These are phyloP conservation scores for Aspergillus sp. DNA, from an alignment of 2,329 filamentous ascomycete species.

Conservation along the genomic window DNA sequence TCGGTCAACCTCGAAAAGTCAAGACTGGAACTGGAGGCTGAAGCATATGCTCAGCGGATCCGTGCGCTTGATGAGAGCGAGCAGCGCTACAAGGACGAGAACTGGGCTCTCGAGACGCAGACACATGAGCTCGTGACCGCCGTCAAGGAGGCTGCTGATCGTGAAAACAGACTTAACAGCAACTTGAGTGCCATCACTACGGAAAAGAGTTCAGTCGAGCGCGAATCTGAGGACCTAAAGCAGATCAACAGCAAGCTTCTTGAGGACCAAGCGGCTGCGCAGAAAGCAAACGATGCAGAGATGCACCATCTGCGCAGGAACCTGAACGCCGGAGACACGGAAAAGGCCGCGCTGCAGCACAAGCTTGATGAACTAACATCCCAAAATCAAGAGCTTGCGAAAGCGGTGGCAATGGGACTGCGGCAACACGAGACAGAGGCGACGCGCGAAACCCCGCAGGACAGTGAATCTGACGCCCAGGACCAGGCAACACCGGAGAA, in stretches of 20 bases:
- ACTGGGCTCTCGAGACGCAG: slow-evolving; percentile 92
- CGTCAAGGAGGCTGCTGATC: slow-evolving; percentile 67
- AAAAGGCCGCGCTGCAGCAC: slow-evolving; percentile 66
- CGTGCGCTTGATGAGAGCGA: slow-evolving; percentile 85
- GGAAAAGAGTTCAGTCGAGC: slow-evolving; percentile 69
- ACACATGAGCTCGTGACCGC: slow-evolving; percentile 70
- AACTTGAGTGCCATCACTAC: slow-evolving; percentile 58
- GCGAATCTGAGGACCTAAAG: slow-evolving; percentile 85
- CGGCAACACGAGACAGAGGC: slow-evolving; percentile 57
- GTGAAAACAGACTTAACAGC: slow-evolving; percentile 72
- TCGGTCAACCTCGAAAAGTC: slow-evolving; percentile 64
- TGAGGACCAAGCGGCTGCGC: slow-evolving; percentile 67
- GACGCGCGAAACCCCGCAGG: slow-evolving; percentile 49
- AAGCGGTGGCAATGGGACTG: slow-evolving; percentile 66
- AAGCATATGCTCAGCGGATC: slow-evolving; percentile 69
- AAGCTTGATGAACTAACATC: slow-evolving; percentile 79
- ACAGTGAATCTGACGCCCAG: slow-evolving; percentile 54
- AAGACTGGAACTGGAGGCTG: slow-evolving; percentile 70
- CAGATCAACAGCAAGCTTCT: slow-evolving; percentile 65
- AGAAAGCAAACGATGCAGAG: slow-evolving; percentile 84
- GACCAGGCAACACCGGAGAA: slow-evolving; percentile 74
- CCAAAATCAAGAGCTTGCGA: slow-evolving; percentile 86
- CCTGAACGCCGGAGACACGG: slow-evolving; percentile 65
- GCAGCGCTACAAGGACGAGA: slow-evolving; percentile 93
- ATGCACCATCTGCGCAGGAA: slow-evolving; percentile 74